phyloP scores from a whole-genome alignment of 2,329 filamentous ascomycete genomes.

The Colletotrichum horii region DNA sequence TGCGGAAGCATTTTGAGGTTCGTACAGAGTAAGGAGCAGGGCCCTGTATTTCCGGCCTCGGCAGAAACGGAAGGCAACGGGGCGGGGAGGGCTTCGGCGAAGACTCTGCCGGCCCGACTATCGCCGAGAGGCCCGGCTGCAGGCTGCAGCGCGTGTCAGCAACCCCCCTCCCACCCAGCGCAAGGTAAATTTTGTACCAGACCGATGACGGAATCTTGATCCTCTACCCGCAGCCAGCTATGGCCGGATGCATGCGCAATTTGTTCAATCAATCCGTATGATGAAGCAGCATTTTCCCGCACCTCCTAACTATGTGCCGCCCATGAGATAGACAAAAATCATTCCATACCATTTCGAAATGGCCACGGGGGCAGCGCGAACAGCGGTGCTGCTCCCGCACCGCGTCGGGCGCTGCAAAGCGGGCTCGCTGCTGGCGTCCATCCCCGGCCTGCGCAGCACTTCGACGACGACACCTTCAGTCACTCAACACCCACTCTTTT shows the following conservation, averaged over 20 bases:
- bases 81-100: not conserved
- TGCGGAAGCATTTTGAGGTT: not conserved
- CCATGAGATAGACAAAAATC: slow-evolving; percentile 14
- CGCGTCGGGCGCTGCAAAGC: slow-evolving; percentile 38
- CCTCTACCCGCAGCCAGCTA: not conserved
- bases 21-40: not conserved
- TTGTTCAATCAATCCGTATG: slow-evolving; percentile 1
- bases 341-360: slow-evolving; percentile 7
- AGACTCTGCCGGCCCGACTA: slow-evolving; percentile 10
- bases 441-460: slow-evolving; percentile 18
- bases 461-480: not conserved
- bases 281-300: slow-evolving; percentile 6
- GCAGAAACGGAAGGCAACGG: not conserved
- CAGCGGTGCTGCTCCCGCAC: slow-evolving; percentile 52
- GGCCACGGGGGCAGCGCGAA: slow-evolving; percentile 51
- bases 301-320: slow-evolving; percentile 15
- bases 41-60: not conserved
- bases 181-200: slow-evolving; percentile 9
- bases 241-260: not conserved
- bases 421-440: slow-evolving; percentile 16
- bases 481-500: slow-evolving; percentile 12
- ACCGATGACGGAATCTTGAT: slow-evolving; percentile 14
- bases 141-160: not conserved
- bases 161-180: not conserved
- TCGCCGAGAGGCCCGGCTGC: not conserved